These are phyloP conservation scores for Colletotrichum sp. DNA, from an alignment of 2,329 filamentous ascomycete genomes.

Conservation along the genomic window DNA sequence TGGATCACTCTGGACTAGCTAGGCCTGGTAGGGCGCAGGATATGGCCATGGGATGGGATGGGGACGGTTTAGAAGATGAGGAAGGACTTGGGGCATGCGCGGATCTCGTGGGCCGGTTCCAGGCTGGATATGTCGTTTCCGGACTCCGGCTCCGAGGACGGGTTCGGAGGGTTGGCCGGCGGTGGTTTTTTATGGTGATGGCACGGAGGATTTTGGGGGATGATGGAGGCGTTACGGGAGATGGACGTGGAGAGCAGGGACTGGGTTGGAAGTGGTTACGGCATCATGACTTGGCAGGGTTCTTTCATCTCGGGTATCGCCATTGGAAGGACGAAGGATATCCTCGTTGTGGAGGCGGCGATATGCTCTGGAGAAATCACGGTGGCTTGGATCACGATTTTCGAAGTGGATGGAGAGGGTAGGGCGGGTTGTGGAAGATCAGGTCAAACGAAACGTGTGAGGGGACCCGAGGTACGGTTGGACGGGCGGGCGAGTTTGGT, in stretches of 20 bases:
- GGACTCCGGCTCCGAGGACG: neutral
- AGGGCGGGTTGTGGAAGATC: neutral
- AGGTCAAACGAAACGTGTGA: conserved; percentile 22
- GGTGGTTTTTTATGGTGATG: neutral
- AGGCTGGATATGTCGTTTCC: neutral
- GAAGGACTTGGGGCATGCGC: neutral
- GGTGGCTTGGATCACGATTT: neutral
- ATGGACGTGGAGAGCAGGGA: neutral
- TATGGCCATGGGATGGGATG: neutral
- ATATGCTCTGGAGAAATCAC: neutral
- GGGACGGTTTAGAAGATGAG: neutral
- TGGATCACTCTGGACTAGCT: neutral
- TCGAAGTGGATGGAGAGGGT: neutral
- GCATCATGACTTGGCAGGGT: neutral
- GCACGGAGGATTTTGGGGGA: neutral
- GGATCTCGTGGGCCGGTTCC: neutral
- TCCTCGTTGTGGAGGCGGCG: neutral
- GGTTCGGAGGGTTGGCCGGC: neutral
- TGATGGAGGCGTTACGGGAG: neutral
- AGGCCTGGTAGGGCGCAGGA: neutral
- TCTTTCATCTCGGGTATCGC: neutral
- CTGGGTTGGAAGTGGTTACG: too few relatives aligned
- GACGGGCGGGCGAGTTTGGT: neutral
- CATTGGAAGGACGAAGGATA: neutral
- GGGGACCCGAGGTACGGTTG: neutral